Evolutionary conservation across 2,329 filamentous ascomycete genomes (phyloP), one percentile per base, ranked within the genome.

Genomic region (Diatrype stigma): DNA sequence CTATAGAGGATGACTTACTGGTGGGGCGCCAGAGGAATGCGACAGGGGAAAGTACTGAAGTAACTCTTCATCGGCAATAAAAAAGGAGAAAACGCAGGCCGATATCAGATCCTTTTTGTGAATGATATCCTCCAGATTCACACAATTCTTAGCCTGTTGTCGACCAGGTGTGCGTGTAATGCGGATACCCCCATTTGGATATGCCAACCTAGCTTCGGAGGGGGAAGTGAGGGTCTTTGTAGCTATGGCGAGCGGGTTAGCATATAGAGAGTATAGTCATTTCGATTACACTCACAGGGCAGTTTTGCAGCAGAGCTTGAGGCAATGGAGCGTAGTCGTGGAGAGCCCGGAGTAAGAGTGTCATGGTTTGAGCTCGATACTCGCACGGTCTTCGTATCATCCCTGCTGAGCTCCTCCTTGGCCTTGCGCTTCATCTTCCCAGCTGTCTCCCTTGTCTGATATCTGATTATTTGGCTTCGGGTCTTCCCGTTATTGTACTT

Each of bases 161-260:
- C 61, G 53, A 2, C 61, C 60, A 0, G 56, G 52, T 3, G 61
- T 63, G n/a, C 60, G 58, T 8, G 60, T 63, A 26, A 63, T 63
- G 14, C 61, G 58, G 17, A 63, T 46, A 2, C 54, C 61, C 14
- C 61, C 61, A 26, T 57, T 51, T 14, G 58, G 52, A 45, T 56
- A 63, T 22, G 51, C 44, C 56, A 63, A 55, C 14, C 14, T 26
- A 12, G 11, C 40, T 23, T 11, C 21, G 3, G 22, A 26, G 19
- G n/a, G 11, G n/a, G 10, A 17, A 22, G 12, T 17, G 12, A 21
- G 5, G 19, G 37, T 12, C 11, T 21, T 40, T 6, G 37, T 17
- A 22, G 8, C 37, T 40, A 22, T 19, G 12, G 10, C 17, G 17
- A 19, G 14, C 7, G 5, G 17, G 19, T 40, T 40, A 40, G 19